Conservation (phyloP, 1,284 basidiomycete species). For the Leccinum fallax region DNA sequence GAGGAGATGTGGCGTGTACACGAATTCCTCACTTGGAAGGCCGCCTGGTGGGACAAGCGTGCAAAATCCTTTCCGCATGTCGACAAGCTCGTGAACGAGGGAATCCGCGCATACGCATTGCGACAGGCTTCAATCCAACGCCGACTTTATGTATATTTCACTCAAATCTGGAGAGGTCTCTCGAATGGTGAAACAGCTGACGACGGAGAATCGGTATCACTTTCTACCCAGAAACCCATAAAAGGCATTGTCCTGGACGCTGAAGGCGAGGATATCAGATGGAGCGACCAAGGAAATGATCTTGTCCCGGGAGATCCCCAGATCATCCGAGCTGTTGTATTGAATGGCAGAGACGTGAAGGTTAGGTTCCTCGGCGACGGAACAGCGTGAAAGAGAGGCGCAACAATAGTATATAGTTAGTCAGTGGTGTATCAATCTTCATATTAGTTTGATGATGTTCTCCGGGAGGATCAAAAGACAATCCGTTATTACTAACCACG, state of each 20-base stretch:
- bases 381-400: constrained; percentile 45
- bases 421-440: constrained; percentile 1
- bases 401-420: background rate
- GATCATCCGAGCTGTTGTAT: constrained; percentile 60
- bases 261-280: constrained; percentile 69
- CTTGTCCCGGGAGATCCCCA: constrained; percentile 83
- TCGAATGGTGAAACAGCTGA: constrained; percentile 35
- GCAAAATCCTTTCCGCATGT: too few relatives aligned
- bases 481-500: constrained; percentile 38
- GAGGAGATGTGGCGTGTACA: too few relatives aligned
- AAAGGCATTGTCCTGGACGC: constrained; percentile 85
- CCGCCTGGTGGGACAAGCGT: too few relatives aligned
- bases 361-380: constrained; percentile 77
- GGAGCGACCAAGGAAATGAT: constrained; percentile 89
- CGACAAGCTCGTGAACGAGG: too few relatives aligned
- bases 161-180: too few relatives aligned
- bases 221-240: constrained; percentile 70
- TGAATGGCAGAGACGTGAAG: constrained; percentile 65
- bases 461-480: background rate
- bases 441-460: background rate
- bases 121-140: too few relatives aligned
- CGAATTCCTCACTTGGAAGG: too few relatives aligned
- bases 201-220: constrained; percentile 46
- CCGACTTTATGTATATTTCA: too few relatives aligned
- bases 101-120: too few relatives aligned